These are phyloP conservation scores for Lotus japonicus DNA, from an alignment of 306 rosid genomes.

Conservation along the genomic window DNA sequence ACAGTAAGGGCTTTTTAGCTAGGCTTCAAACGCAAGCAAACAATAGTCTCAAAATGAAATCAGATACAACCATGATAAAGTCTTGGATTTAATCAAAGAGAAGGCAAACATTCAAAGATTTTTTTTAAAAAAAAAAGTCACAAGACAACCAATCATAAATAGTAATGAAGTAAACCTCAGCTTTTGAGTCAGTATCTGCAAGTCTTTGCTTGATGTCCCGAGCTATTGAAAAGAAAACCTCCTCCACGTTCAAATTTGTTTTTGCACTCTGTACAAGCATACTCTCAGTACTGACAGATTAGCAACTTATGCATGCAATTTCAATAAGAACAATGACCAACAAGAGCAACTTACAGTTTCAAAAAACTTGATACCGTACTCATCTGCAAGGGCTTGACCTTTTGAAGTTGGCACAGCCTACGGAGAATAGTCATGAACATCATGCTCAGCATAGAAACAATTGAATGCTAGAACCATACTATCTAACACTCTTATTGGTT, in stretches of 20 bases:
- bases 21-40: not conserved
- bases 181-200: conserved; percentile 83
- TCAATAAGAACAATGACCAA: not conserved
- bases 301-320: not conserved
- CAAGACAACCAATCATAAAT: too few relatives aligned
- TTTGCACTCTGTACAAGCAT: conserved; percentile 76
- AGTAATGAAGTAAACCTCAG: conserved; percentile 47
- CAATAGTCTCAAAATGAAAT: not conserved
- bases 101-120: too few relatives aligned
- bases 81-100: not conserved
- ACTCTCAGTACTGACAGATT: conserved; percentile 21
- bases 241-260: conserved; percentile 93
- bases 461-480: too few relatives aligned
- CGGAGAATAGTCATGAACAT: conserved; percentile 13
- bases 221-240: conserved; percentile 93
- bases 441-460: conserved; percentile 10
- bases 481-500: too few relatives aligned
- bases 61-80: not conserved
- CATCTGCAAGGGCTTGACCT: conserved; percentile 97
- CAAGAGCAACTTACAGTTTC: conserved; percentile 69
- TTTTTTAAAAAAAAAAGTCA: too few relatives aligned
- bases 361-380: conserved; percentile 90
- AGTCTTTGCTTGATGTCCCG: conserved; percentile 95
- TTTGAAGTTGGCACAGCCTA: conserved; percentile 95
- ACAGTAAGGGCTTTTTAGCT: not conserved